Evolutionary conservation across 495 filamentous ascomycete species (phyloP).

Genomic region (Polyplosphaeria fusca): DNA sequence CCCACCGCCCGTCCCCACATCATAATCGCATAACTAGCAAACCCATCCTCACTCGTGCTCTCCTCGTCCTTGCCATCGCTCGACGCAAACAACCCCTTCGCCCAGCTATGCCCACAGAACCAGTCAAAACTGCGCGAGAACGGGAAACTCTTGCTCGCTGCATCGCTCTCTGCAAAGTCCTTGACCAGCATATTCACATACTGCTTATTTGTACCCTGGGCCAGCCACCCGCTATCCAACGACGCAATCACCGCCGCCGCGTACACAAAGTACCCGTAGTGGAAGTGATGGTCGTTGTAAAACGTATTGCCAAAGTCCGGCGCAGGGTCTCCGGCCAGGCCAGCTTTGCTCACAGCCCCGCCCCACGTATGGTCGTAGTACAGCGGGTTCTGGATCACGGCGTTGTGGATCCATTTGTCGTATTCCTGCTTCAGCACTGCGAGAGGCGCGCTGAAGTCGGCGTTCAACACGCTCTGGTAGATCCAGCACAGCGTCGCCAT

Average conservation of each 20-base stretch:
- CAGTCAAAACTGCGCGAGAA: slow-evolving; percentile 76
- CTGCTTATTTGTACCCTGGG: slow-evolving; percentile 56
- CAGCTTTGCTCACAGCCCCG: slow-evolving; percentile 77
- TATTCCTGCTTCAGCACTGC: slow-evolving; percentile 69
- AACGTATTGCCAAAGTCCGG: slow-evolving; percentile 49
- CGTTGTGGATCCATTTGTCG: slow-evolving; percentile 67
- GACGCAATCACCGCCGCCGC: slow-evolving; percentile 78
- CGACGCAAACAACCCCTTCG: slow-evolving; percentile 82
- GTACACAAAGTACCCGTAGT: slow-evolving; percentile 85
- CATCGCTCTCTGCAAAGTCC: slow-evolving; percentile 65
- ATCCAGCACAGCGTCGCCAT: slow-evolving; percentile 72
- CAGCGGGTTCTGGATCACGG: slow-evolving; percentile 64
- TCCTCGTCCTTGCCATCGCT: slow-evolving; percentile 90
- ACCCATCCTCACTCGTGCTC: slow-evolving; percentile 84
- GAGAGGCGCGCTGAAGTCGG: slow-evolving; percentile 55
- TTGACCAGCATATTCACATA: slow-evolving; percentile 66
- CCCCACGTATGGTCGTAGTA: slow-evolving; percentile 69
- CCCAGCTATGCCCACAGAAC: slow-evolving; percentile 91
- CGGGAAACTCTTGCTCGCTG: slow-evolving; percentile 68
- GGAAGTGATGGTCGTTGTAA: slow-evolving; percentile 98
- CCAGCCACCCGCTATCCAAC: slow-evolving; percentile 73
- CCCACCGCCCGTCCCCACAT: slow-evolving; percentile 82
- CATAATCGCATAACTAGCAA: slow-evolving; percentile 76
- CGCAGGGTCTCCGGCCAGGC: slow-evolving; percentile 69
- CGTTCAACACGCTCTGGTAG: slow-evolving; percentile 61